Percentiles rank a stretch among this genome's conserved stretches.
Conservation (phyloP, 2,329 filamentous ascomycete genomes). For the Didymella lethalis region DNA sequence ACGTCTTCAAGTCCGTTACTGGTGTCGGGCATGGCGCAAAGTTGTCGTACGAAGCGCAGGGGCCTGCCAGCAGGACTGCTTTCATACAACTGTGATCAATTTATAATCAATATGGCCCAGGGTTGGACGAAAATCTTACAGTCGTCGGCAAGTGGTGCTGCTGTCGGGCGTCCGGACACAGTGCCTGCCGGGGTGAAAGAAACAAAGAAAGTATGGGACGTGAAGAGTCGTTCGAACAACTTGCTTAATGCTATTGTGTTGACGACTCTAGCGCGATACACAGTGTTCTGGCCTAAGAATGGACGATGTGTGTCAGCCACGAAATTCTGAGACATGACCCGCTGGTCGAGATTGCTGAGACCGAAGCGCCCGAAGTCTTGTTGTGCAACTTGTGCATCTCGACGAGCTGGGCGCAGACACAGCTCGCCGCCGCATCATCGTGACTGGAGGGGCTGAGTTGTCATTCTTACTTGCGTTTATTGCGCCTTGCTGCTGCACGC, state of each 20-base stretch:
- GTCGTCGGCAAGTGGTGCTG: background rate
- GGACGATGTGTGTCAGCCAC: slow-evolving; percentile 15
- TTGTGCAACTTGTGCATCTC: background rate
- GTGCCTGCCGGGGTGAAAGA: slow-evolving; percentile 7
- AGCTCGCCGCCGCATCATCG: background rate
- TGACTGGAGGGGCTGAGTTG: background rate
- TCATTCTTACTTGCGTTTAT: background rate
- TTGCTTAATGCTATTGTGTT: slow-evolving; percentile 7
- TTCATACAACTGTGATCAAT: background rate
- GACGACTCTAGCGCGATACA: slow-evolving; percentile 4
- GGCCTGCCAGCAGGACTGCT: slow-evolving; percentile 17
- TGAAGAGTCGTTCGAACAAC: background rate
- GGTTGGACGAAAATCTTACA: background rate
- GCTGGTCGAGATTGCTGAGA: slow-evolving; percentile 14
- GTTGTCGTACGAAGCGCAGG: background rate
- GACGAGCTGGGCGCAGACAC: background rate
- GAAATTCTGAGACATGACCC: slow-evolving; percentile 15
- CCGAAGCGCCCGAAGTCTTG: slow-evolving; percentile 1
- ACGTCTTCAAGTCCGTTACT: slow-evolving; percentile 28
- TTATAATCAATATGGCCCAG: background rate
- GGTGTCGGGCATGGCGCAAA: slow-evolving; percentile 6
- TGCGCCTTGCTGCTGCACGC: background rate
- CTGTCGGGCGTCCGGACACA: slow-evolving; percentile 1
- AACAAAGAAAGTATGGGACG: background rate
- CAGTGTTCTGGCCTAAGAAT: slow-evolving; percentile 6